Evolutionary conservation across 2,329 filamentous ascomycete genomes (phyloP).

Genomic region (Ceratocystis ficicola): DNA sequence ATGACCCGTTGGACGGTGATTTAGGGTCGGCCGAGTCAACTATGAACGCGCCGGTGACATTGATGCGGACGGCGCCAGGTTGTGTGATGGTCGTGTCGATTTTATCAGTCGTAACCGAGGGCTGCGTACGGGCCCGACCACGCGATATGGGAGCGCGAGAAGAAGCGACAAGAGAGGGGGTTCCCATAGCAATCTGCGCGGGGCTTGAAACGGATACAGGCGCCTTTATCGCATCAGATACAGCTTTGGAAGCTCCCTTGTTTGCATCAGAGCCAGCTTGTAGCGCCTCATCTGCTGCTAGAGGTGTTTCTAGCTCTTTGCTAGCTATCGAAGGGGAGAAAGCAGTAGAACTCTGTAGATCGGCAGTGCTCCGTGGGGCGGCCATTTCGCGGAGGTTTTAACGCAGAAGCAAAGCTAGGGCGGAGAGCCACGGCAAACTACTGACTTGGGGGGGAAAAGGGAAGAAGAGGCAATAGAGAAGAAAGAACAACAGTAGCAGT

Average conservation of each 20-base stretch:
- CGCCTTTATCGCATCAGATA: too few species aligned
- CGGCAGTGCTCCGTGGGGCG: background rate
- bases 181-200: too few species aligned
- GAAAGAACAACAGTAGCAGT: too few species aligned
- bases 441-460: background rate
- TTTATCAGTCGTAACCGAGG: constrained; percentile 36
- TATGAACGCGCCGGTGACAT: constrained; percentile 92
- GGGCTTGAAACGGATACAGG: too few species aligned
- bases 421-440: background rate
- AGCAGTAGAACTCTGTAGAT: background rate
- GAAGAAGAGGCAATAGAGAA: background rate
- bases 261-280: too few species aligned
- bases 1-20: constrained; percentile 37
- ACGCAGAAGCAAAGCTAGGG: background rate
- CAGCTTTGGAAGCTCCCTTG: background rate
- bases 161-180: background rate
- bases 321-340: background rate
- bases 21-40: constrained; percentile 61
- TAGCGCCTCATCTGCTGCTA: too few species aligned
- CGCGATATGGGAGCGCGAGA: constrained; percentile 6
- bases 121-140: constrained; percentile 15
- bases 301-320: too few species aligned
- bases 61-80: constrained; percentile 73
- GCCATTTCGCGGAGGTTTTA: background rate
- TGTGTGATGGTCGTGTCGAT: constrained; percentile 50